These are phyloP conservation scores for Cladophialophora bantiana DNA, from an alignment of 2,329 filamentous ascomycete genomes.

Conservation along the genomic window DNA sequence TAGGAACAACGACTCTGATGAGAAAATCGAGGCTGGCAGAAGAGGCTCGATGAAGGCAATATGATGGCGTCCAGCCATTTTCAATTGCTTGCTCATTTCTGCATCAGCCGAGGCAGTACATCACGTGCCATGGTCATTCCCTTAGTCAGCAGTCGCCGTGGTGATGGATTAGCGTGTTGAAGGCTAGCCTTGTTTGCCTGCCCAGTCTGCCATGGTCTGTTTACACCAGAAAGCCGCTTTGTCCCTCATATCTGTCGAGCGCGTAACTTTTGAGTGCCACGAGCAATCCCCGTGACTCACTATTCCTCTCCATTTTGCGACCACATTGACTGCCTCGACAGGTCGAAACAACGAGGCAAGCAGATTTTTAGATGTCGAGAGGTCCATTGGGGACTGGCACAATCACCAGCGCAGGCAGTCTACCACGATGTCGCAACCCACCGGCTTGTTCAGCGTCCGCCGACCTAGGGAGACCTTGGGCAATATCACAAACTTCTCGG, in stretches of 20 bases:
- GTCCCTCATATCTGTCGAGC: neutral
- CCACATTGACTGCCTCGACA: neutral
- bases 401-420: neutral
- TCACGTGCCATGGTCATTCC: slow-evolving; percentile 7
- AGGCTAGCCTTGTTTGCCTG: neutral
- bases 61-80: slow-evolving; percentile 11
- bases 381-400: neutral
- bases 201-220: neutral
- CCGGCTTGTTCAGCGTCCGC: slow-evolving; percentile 87
- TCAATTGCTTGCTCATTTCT: neutral
- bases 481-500: slow-evolving; percentile 79
- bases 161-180: slow-evolving; percentile 11
- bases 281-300: neutral
- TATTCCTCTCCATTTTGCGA: neutral
- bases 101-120: slow-evolving; percentile 3
- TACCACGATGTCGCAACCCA: slow-evolving; percentile 80
- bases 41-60: neutral
- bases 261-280: neutral
- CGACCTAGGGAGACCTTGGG: slow-evolving; percentile 92
- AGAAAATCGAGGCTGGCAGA: neutral
- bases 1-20: neutral
- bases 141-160: slow-evolving; percentile 16
- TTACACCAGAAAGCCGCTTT: neutral
- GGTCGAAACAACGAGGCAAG: neutral
- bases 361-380: neutral